phyloP scores from a whole-genome alignment of 148 eudicot species.

The Vaccinium corymbosum region DNA sequence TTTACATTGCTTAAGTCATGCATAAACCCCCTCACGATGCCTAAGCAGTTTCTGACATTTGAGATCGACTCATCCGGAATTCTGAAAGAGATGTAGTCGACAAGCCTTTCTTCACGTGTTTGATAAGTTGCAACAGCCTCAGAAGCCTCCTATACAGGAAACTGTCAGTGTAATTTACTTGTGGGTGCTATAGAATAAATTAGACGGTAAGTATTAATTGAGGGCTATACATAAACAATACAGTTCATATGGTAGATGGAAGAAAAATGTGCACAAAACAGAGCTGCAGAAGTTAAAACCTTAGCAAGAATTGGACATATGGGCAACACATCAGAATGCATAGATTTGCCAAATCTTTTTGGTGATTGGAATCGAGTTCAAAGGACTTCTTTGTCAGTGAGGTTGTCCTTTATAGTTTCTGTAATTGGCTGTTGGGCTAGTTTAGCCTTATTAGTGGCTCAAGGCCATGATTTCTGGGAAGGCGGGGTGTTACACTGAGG shows the following conservation, averaged over 20 bases:
- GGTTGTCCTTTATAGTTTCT: not conserved
- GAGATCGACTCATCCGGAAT: slow-evolving; percentile 70
- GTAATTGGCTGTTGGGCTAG: not conserved
- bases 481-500: not conserved
- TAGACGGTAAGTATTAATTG: not conserved
- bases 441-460: not conserved
- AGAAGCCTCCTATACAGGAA: slow-evolving; percentile 44
- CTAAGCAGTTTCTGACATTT: slow-evolving; percentile 57
- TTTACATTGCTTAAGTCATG: slow-evolving; percentile 34
- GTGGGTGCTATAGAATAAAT: not conserved
- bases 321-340: not conserved
- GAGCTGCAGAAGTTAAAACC: not conserved
- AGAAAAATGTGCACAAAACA: not conserved
- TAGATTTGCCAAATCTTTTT: not conserved
- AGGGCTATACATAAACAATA: not conserved
- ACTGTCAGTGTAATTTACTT: not conserved
- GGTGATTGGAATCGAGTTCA: not conserved
- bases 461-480: not conserved
- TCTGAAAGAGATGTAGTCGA: slow-evolving; percentile 63
- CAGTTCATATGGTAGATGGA: not conserved
- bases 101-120: slow-evolving; percentile 34
- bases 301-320: not conserved
- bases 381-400: not conserved
- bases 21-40: slow-evolving; percentile 53
- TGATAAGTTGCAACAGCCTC: slow-evolving; percentile 33